A percentile compares a stretch with the other conserved stretches of the same genome.
Evolutionary conservation across 768 basidiomycete species (phyloP).

Genomic region (Mycena rosella): DNA sequence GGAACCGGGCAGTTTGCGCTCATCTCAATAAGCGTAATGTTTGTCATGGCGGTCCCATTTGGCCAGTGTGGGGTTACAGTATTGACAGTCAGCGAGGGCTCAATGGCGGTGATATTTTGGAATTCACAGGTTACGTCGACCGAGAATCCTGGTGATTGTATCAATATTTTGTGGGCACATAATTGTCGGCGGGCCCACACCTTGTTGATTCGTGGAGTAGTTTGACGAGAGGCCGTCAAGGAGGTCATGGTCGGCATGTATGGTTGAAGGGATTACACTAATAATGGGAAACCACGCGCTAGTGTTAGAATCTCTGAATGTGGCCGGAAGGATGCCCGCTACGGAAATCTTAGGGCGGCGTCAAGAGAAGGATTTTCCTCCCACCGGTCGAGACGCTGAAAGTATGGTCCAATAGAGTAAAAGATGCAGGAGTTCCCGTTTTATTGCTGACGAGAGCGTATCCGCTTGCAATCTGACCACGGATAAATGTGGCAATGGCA

Average conservation of each 20-base stretch:
- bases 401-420: background rate
- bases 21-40: no score
- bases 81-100: background rate
- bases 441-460: background rate
- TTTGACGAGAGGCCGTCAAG: no score
- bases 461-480: background rate
- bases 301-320: no score
- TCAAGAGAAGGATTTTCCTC: no score
- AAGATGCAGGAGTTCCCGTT: background rate
- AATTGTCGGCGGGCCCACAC: background rate
- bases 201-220: no score
- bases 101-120: background rate
- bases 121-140: background rate
- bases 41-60: background rate
- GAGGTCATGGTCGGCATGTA: no score
- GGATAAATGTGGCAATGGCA: background rate
- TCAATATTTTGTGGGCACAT: background rate
- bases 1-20: no score
- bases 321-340: no score
- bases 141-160: background rate
- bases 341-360: no score
- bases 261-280: no score
- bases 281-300: no score
- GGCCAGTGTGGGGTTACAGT: background rate
- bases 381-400: background rate